Base-by-base conservation (phyloP, 805 yeast species). In the Pichia eremophila region DNA sequence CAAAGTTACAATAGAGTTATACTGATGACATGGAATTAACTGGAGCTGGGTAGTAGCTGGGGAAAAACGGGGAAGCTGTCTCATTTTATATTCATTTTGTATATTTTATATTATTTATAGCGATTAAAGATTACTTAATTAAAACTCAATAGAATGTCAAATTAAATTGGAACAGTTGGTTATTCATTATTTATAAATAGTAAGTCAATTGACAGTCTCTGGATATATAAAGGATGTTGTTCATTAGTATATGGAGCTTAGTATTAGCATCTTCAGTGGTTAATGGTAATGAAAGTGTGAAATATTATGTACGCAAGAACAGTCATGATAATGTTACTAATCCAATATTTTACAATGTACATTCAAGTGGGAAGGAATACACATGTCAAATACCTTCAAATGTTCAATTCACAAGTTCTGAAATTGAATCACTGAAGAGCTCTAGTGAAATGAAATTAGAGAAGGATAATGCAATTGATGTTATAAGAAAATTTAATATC, bases 381-480 rank as follows among this genome's bases (percentile, higher is more conserved):
- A 7, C 11, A 12, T 32, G 36, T 32, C 17, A 32, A 12, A 32
- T 32, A 32, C 36, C 36, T 14, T 32, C 36, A 32, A 12, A 32
- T 15, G 11, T 32, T 7, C 14, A 14, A 3, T 32, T 12, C 15
- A 7, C 15, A 2, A 32, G 36, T 32, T 9, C n/a, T 15, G 8
- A 8, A 15, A 7, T 7, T 15, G 36, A 32, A 14, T 15, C n/a
- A 32, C 36, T 7, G 7, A 14, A 14, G 6, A 32, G 11, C 8
- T 12, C 47, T 27, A 40, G 38, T 6, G 37, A 48, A 11, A 14
- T 32, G 36, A 32, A 32, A 15, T 15, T 32, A 7, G 57, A 56
- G 34, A 57, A 55, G 40, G 39, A 22, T 12, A 45, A 50, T 6
- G 63, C 62, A 15, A 52, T 58, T 27, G 38, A 53, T 2, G 46